phyloP scores from a whole-genome alignment of 805 yeast species.

The Pichia cephalocereana region DNA sequence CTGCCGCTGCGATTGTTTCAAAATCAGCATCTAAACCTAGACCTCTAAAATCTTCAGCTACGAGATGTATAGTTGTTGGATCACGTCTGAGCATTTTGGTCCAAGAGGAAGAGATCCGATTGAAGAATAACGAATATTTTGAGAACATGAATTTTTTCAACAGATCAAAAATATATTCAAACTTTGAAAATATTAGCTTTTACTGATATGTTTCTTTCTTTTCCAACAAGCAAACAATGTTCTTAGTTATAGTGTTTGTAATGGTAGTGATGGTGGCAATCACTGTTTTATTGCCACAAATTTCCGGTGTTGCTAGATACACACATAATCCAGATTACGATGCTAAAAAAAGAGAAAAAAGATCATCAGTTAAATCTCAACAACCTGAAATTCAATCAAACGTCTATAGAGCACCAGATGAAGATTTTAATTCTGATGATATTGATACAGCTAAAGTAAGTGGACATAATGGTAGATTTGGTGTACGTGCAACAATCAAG shows the following conservation, averaged over 20 bases:
- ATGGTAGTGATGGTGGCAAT: constrained; percentile 16
- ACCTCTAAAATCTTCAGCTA: constrained; percentile 51
- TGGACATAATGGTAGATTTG: constrained; percentile 3
- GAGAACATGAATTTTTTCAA: too few species aligned
- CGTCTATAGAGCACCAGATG: constrained; percentile 26
- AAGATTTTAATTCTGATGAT: constrained; percentile 8
- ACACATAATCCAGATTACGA: constrained; percentile 19
- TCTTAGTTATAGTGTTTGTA: constrained; percentile 9
- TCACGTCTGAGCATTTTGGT: constrained; percentile 52
- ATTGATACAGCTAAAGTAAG: not conserved
- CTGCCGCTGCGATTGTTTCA: not conserved
- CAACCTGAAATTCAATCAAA: not conserved
- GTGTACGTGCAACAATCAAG: constrained; percentile 19
- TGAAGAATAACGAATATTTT: too few species aligned
- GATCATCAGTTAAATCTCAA: not conserved
- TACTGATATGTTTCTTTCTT: not conserved
- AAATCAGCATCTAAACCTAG: not conserved
- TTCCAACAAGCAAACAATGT: not conserved
- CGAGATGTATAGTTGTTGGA: constrained; percentile 56
- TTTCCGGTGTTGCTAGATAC: constrained; percentile 23
- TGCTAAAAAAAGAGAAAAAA: constrained; percentile 5
- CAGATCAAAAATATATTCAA: too few species aligned
- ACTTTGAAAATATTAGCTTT: too few species aligned
- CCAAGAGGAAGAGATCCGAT: not conserved
- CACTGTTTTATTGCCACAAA: constrained; percentile 18